Evolutionary conservation across 345 rosid genomes (phyloP).

Genomic region (Arabidopsis arenosa): DNA sequence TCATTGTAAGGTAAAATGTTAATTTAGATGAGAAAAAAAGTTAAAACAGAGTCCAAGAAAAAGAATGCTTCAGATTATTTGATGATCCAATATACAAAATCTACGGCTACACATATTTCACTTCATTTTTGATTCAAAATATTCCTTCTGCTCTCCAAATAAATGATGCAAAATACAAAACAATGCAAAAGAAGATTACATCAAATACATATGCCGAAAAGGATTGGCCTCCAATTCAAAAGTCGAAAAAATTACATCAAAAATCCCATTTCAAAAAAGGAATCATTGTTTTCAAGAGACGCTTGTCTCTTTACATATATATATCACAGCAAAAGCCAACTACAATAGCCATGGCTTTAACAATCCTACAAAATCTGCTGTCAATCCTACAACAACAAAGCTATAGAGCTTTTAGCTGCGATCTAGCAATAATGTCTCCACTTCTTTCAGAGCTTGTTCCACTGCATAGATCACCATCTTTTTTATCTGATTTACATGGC

Average conservation of each 20-base stretch:
- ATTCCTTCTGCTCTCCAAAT: not conserved
- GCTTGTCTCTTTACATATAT: not conserved
- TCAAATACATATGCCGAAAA: not conserved
- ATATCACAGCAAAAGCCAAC: constrained; percentile 17
- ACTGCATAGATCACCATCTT: constrained; percentile 42
- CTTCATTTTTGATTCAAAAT: too few relatives aligned
- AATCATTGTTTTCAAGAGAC: constrained; percentile 17
- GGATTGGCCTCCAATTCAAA: constrained; percentile 8
- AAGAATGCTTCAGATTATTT: too few relatives aligned
- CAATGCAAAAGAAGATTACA: constrained; percentile 3
- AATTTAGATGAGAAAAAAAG: not conserved
- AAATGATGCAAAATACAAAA: not conserved
- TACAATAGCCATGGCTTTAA: constrained; percentile 18
- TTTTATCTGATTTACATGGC: constrained; percentile 35
- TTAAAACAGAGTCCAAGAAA: not conserved
- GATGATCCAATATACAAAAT: too few relatives aligned
- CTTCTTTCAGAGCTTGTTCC: constrained; percentile 41
- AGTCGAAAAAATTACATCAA: constrained; percentile 6
- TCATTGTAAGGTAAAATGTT: not conserved
- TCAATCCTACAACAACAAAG: not conserved
- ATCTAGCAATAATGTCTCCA: constrained; percentile 29
- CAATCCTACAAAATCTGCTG: constrained; percentile 21
- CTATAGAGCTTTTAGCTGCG: constrained; percentile 5
- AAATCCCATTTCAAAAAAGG: not conserved
- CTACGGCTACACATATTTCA: not conserved